Percentiles rank a stretch among this genome's conserved stretches.
phyloP scores from a whole-genome alignment of 805 yeast species.

The Metschnikowia gelsemii region DNA sequence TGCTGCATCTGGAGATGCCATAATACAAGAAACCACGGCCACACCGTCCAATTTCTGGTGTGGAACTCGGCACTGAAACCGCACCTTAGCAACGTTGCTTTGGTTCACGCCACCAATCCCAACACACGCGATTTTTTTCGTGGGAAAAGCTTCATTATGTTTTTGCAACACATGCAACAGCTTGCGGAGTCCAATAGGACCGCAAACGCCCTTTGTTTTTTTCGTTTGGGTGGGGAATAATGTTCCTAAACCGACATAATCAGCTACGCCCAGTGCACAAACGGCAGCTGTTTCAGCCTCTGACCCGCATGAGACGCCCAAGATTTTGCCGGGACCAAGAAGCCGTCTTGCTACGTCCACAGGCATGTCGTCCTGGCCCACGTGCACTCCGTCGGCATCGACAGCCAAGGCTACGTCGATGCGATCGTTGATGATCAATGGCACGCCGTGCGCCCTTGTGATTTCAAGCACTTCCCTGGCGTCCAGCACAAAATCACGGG shows the following conservation, averaged over 20 bases:
- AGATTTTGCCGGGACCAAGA: conserved; percentile 69
- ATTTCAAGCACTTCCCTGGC: conserved; percentile 62
- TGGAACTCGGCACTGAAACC: conserved; percentile 48
- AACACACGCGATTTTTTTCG: conserved; percentile 55
- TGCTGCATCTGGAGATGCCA: conserved; percentile 59
- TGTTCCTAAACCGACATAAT: conserved; percentile 85
- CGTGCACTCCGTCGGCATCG: conserved; percentile 89
- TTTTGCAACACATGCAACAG: conserved; percentile 47
- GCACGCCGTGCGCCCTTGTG: conserved; percentile 60
- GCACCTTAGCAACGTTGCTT: conserved; percentile 56
- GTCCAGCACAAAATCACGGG: conserved; percentile 61
- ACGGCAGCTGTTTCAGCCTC: conserved; percentile 56
- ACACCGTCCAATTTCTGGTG: conserved; percentile 68
- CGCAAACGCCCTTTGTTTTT: conserved; percentile 43
- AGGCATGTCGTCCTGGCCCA: conserved; percentile 89
- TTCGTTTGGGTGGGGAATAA: conserved; percentile 76
- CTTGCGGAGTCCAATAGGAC: conserved; percentile 62
- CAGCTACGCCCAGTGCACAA: conserved; percentile 51
- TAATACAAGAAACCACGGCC: conserved; percentile 84
- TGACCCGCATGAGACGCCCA: conserved; percentile 75
- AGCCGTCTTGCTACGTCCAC: conserved; percentile 55
- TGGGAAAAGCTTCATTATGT: no score
- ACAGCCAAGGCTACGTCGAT: conserved; percentile 87
- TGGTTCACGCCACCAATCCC: conserved; percentile 80
- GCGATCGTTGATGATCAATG: conserved; percentile 81